Evolutionary conservation across 768 basidiomycete species (phyloP), one percentile per base, ranked within the genome.

Genomic region (Strobilomyces dryophilus): DNA sequence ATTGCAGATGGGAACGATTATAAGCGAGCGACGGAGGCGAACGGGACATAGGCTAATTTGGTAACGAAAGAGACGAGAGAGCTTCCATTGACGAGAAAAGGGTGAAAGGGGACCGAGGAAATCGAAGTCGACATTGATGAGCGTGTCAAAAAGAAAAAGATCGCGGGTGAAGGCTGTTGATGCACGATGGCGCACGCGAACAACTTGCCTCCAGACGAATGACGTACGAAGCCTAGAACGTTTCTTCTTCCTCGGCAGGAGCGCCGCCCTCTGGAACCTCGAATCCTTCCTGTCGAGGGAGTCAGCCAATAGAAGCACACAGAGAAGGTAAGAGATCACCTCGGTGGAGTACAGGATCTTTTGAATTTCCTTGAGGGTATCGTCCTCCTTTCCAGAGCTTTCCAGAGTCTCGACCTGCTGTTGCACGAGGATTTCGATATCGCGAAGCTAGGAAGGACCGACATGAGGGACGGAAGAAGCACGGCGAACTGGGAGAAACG

Each of bases 381-480:
- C 60, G 53, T 87, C 85, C 9, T 82, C 80, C 54, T 80, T 78
- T 7, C 77, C 80, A 8, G 79, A 75, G 1, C 59, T 73, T 57
- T 85, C 85, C 14, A 82, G 74, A 2, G 68, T 69, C 61, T 92
- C 92, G 41, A 83, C 50, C 52, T 93, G 85, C 52, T 84, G 80
- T 63, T 95, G 93, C 3, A 90, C 92, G 27, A 98, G 76, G 59
- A 98, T 89, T 72, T 99, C 97, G 61, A 99, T 98, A 53, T 95
- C 89, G 32, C 97, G 86, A 51, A 99, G 81, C 93, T 98, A 49
- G n/a, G 26, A 54, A 43, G 27, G 27, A 20, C 20, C 17, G 32
- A 12, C 42, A 42, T 49, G 49, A 54, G 51, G 17, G 17, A 29
- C 24, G 15, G 50, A 49, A 10, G 46, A 58, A 51, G 44, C 39